Conservation (phyloP, 345 rosid genomes). For the rapeseed (Brassica napus) region DNA sequence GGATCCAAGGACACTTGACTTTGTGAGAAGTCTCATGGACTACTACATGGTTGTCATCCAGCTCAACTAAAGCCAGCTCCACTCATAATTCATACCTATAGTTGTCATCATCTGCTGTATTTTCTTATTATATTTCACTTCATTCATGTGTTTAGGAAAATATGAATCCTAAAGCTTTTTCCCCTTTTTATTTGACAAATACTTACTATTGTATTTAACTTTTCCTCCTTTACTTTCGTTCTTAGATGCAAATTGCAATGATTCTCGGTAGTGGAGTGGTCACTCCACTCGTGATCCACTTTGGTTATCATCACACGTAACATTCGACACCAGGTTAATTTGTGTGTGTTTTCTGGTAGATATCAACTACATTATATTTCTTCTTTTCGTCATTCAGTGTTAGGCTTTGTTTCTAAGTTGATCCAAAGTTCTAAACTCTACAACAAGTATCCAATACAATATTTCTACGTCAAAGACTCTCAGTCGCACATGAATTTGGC, state of each 20-base stretch:
- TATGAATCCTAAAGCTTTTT: background rate
- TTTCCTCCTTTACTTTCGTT: background rate
- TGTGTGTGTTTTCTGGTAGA: background rate
- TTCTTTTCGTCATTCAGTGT: background rate
- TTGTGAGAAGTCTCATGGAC: constrained; percentile 23
- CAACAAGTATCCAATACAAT: background rate
- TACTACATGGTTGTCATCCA: constrained; percentile 37
- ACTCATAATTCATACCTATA: constrained; percentile 25
- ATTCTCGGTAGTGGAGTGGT: constrained; percentile 2
- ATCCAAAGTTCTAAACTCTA: background rate
- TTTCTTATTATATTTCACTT: background rate
- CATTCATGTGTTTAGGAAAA: background rate
- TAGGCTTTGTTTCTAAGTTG: background rate
- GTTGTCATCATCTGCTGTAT: constrained; percentile 7
- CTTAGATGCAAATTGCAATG: constrained; percentile 5
- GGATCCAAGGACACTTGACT: constrained; percentile 41
- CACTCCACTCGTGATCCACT: constrained; percentile 6
- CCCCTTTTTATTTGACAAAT: background rate
- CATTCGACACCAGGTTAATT: background rate
- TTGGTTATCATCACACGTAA: background rate
- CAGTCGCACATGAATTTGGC: background rate
- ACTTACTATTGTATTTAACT: background rate
- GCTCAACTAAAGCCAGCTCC: constrained; percentile 36
- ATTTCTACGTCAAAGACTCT: background rate
- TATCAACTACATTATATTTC: background rate